Evolutionary conservation across 148 eudicot genomes (phyloP).

Genomic region (Cornus florida): DNA sequence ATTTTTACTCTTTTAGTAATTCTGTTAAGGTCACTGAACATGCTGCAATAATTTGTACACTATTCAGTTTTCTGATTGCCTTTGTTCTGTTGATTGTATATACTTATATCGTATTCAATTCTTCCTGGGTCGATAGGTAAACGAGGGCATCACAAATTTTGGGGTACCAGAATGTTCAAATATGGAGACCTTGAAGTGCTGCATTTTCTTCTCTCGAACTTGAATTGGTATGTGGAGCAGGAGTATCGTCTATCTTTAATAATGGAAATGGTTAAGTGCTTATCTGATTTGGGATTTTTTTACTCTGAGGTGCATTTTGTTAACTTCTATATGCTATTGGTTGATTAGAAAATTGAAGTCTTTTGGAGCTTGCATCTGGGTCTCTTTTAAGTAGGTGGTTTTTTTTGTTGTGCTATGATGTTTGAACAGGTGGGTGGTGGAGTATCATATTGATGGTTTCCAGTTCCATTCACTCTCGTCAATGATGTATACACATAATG

Average conservation of each 20-base stretch:
- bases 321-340: background rate
- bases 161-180: constrained; percentile 99
- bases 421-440: constrained; percentile 89
- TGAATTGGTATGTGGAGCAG: constrained; percentile 68
- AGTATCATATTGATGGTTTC: constrained; percentile 94
- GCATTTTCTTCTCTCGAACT: constrained; percentile 90
- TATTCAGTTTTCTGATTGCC: background rate
- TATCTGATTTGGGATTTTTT: background rate
- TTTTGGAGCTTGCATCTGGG: background rate
- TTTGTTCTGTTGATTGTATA: background rate
- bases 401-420: constrained; percentile 18
- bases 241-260: background rate
- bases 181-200: constrained; percentile 92
- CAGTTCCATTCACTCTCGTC: constrained; percentile 94
- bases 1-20: background rate
- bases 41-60: background rate
- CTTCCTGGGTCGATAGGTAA: constrained; percentile 59
- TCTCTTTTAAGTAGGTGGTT: background rate
- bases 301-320: background rate
- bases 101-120: background rate
- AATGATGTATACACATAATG: constrained; percentile 97
- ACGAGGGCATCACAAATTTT: constrained; percentile 91
- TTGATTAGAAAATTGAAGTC: background rate
- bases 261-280: background rate
- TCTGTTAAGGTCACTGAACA: background rate